A percentile compares a stretch with the other conserved stretches of the same genome.
Conservation (phyloP, 495 filamentous ascomycete species). For the Aspergillus affinis region DNA sequence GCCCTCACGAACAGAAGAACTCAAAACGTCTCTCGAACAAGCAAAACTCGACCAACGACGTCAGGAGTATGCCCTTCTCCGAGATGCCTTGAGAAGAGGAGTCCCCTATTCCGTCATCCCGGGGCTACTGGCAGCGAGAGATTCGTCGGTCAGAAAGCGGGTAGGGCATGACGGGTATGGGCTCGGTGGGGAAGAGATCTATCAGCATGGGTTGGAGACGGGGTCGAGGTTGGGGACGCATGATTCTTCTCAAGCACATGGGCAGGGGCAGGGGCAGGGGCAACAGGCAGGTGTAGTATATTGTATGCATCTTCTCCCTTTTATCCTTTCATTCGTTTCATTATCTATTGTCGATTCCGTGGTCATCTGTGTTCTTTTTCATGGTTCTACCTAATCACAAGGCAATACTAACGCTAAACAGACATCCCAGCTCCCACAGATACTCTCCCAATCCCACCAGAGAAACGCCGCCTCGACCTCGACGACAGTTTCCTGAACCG, state of each 20-base stretch:
- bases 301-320: not conserved
- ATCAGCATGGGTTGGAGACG: not conserved
- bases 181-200: not conserved
- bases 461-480: not conserved
- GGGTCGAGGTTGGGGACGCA: too few relatives aligned
- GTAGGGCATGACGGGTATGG: not conserved
- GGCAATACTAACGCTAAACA: not conserved
- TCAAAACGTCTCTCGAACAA: slow-evolving; percentile 54
- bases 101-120: slow-evolving; percentile 5
- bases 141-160: not conserved
- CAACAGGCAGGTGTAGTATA: not conserved
- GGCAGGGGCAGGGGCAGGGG: not conserved
- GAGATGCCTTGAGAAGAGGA: slow-evolving; percentile 5
- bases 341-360: too few relatives aligned
- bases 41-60: slow-evolving; percentile 10
- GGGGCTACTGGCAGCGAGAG: not conserved
- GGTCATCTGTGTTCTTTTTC: too few relatives aligned
- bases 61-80: slow-evolving; percentile 11
- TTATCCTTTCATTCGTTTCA: too few relatives aligned
- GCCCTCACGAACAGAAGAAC: slow-evolving; percentile 46
- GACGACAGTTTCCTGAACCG: slow-evolving; percentile 17
- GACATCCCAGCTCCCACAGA: not conserved
- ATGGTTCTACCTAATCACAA: too few relatives aligned
- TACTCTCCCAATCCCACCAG: not conserved
- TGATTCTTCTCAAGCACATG: not conserved